Conservation (phyloP, 306 rosid species). For the Trifolium fragiferum region DNA sequence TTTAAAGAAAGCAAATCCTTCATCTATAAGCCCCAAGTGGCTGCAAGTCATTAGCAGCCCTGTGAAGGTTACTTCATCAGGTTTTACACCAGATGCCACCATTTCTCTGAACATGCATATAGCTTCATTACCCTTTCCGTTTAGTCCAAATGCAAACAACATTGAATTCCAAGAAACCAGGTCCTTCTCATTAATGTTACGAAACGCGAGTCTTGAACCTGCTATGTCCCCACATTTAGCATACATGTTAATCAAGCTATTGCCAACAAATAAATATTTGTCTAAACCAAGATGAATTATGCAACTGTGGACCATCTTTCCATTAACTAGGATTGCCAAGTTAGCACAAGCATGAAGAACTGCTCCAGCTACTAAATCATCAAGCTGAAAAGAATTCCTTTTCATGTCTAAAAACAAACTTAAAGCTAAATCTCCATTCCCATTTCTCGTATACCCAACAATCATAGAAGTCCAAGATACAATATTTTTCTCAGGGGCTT, state of each 20-base stretch:
- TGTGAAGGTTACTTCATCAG: constrained; percentile 77
- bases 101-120: constrained; percentile 56
- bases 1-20: constrained; percentile 57
- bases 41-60: constrained; percentile 85
- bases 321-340: constrained; percentile 62
- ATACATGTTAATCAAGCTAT: constrained; percentile 79
- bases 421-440: constrained; percentile 68
- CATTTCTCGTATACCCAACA: constrained; percentile 69
- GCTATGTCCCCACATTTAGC: constrained; percentile 76
- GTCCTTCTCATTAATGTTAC: constrained; percentile 59
- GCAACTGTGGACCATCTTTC: constrained; percentile 68
- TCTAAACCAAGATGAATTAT: constrained; percentile 55
- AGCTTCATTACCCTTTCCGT: constrained; percentile 62
- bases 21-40: constrained; percentile 70
- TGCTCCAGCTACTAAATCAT: constrained; percentile 71
- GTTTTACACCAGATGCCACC: constrained; percentile 61
- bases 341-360: constrained; percentile 81
- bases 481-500: constrained; percentile 61
- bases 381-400: constrained; percentile 59
- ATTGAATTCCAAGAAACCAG: constrained; percentile 80
- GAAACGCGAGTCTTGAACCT: constrained; percentile 58
- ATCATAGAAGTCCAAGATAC: constrained; percentile 91
- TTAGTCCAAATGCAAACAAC: constrained; percentile 75
- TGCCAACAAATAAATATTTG: constrained; percentile 57
- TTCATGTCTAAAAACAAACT: constrained; percentile 63